Evolutionary conservation across 331 rosid genomes (phyloP).

Genomic region (Malus hybrid): DNA sequence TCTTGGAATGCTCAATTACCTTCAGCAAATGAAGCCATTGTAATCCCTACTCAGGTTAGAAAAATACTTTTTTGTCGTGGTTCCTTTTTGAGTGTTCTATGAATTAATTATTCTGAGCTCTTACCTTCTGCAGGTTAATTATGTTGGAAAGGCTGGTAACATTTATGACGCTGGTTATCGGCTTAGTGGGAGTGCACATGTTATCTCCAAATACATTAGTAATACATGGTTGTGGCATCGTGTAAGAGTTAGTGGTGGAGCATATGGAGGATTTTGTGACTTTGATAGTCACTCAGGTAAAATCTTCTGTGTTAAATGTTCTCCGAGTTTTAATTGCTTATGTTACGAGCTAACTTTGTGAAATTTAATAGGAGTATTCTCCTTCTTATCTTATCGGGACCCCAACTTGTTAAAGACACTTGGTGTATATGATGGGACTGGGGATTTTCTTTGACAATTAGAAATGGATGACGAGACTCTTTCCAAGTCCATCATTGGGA

Average conservation of each 20-base stretch:
- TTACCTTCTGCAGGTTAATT: constrained; percentile 63
- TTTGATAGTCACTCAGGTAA: constrained; percentile 92
- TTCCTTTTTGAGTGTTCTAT: neutral
- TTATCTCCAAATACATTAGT: constrained; percentile 77
- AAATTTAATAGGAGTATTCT: constrained; percentile 64
- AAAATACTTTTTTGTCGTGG: constrained; percentile 4
- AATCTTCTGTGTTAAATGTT: neutral
- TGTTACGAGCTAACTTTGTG: constrained; percentile 20
- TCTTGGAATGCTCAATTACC: constrained; percentile 58
- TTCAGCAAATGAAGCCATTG: constrained; percentile 72
- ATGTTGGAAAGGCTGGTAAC: constrained; percentile 92
- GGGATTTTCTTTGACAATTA: constrained; percentile 65
- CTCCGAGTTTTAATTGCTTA: constrained; percentile 2
- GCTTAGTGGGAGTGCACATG: constrained; percentile 86
- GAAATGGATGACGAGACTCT: constrained; percentile 73
- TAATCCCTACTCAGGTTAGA: constrained; percentile 84
- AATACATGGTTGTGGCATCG: constrained; percentile 99
- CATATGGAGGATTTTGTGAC: constrained; percentile 93
- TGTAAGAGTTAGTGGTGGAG: constrained; percentile 96
- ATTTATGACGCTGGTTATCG: constrained; percentile 68
- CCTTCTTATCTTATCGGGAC: constrained; percentile 92
- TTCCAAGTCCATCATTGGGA: constrained; percentile 87
- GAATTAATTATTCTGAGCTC: constrained; percentile 19
- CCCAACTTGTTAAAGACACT: constrained; percentile 94
- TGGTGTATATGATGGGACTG: constrained; percentile 85